phyloP scores from a whole-genome alignment of 306 rosid genomes.

The Trifolium pratense region DNA sequence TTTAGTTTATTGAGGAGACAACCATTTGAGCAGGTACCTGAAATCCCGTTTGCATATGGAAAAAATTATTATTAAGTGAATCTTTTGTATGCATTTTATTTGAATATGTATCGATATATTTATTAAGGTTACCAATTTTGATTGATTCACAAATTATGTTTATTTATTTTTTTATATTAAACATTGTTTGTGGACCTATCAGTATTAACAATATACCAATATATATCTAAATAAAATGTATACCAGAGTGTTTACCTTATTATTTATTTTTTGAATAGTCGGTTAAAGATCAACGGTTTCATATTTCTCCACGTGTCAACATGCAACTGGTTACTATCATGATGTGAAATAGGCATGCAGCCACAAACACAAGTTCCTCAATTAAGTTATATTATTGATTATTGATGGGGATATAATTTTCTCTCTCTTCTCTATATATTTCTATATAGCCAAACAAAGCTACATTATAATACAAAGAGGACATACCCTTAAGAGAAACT shows the following conservation, averaged over 20 bases:
- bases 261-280: too few relatives aligned
- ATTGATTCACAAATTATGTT: too few relatives aligned
- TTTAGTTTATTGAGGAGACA: constrained; percentile 40
- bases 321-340: constrained; percentile 32
- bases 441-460: constrained; percentile 50
- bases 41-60: constrained; percentile 42
- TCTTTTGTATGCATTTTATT: too few relatives aligned
- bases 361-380: constrained; percentile 62
- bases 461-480: constrained; percentile 54
- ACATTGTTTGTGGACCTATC: too few relatives aligned
- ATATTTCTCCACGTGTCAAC: constrained; percentile 35
- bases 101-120: too few relatives aligned
- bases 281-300: constrained; percentile 54
- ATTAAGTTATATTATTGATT: constrained; percentile 67
- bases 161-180: too few relatives aligned
- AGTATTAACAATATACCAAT: too few relatives aligned
- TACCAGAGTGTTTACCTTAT: too few relatives aligned
- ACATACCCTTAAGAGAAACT: constrained; percentile 36
- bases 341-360: constrained; percentile 57
- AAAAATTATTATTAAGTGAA: too few relatives aligned
- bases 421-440: constrained; percentile 43
- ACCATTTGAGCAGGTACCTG: constrained; percentile 52
- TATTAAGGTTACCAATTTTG: too few relatives aligned
- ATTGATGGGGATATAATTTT: constrained; percentile 51
- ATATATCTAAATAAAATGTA: too few relatives aligned